Evolutionary conservation across 306 rosid genomes (phyloP).

Genomic region (Prunus dulcis): DNA sequence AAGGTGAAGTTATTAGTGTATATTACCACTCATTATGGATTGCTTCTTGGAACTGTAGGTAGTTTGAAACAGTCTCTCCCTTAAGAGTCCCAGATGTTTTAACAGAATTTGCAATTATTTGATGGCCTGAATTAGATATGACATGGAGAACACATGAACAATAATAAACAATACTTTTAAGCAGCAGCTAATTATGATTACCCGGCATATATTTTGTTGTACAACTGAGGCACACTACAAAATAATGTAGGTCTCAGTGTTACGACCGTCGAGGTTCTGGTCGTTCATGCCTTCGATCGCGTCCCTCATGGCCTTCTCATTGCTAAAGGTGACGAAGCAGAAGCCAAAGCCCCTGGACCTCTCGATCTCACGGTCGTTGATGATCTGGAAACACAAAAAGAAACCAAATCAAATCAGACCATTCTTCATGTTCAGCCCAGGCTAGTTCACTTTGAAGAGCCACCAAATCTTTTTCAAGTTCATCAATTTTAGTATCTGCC

Average conservation of each 20-base stretch:
- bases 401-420: slow-evolving; percentile 25
- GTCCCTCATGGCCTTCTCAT: too few species aligned
- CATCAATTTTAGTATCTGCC: slow-evolving; percentile 58
- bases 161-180: slow-evolving; percentile 12
- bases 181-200: slow-evolving; percentile 16
- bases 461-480: slow-evolving; percentile 51
- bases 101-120: slow-evolving; percentile 64
- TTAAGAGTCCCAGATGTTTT: slow-evolving; percentile 74
- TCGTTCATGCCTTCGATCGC: too few species aligned
- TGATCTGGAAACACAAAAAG: too few species aligned
- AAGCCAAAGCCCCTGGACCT: too few species aligned
- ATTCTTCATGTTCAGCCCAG: slow-evolving; percentile 38
- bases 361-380: too few species aligned
- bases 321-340: too few species aligned
- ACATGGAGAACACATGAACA: background rate
- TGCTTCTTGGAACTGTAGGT: slow-evolving; percentile 83
- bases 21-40: slow-evolving; percentile 65
- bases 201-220: slow-evolving; percentile 89
- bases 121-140: slow-evolving; percentile 23
- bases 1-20: background rate
- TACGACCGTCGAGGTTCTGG: too few species aligned
- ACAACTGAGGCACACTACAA: slow-evolving; percentile 88
- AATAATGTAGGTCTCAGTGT: slow-evolving; percentile 75
- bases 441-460: slow-evolving; percentile 56
- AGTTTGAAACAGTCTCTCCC: slow-evolving; percentile 69